phyloP scores from a whole-genome alignment of 495 filamentous ascomycete species.

The Acidomyces sp. region DNA sequence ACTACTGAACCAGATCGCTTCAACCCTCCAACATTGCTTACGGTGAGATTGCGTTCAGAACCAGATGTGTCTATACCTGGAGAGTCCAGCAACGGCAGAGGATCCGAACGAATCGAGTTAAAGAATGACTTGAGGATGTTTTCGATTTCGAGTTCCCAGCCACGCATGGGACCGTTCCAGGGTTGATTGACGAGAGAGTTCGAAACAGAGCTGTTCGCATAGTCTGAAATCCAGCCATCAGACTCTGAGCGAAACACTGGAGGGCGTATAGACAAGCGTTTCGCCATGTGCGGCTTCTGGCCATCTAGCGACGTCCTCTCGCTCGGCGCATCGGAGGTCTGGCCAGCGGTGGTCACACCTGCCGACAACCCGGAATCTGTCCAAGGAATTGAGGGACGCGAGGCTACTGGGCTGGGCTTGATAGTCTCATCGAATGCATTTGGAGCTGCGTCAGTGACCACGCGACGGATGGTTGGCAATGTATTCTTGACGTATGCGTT shows the following conservation, averaged over 20 bases:
- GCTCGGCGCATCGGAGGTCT: slow-evolving; percentile 15
- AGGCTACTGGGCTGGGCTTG: slow-evolving; percentile 35
- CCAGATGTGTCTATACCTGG: slow-evolving; percentile 15
- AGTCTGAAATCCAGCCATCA: slow-evolving; percentile 24
- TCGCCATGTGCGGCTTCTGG: slow-evolving; percentile 13
- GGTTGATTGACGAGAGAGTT: slow-evolving; percentile 65
- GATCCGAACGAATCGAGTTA: slow-evolving; percentile 70
- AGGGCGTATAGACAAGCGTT: slow-evolving; percentile 27
- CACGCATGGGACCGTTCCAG: slow-evolving; percentile 61
- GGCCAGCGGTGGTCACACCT: slow-evolving; percentile 19
- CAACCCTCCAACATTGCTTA: slow-evolving; percentile 30
- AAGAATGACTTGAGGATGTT: slow-evolving; percentile 85
- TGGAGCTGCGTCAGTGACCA: slow-evolving; percentile 55
- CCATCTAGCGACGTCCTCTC: slow-evolving; percentile 25
- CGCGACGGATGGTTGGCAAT: slow-evolving; percentile 71
- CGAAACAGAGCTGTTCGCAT: slow-evolving; percentile 27
- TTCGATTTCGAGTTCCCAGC: slow-evolving; percentile 86
- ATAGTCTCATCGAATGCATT: slow-evolving; percentile 53
- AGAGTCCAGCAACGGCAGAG: slow-evolving; percentile 67
- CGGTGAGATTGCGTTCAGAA: slow-evolving; percentile 6
- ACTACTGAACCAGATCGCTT: slow-evolving; percentile 79
- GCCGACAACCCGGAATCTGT: slow-evolving; percentile 27
- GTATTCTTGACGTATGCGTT: slow-evolving; percentile 94
- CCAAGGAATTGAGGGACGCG: slow-evolving; percentile 29
- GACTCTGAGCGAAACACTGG: slow-evolving; percentile 23